Evolutionary conservation across 495 filamentous ascomycete genomes (phyloP).

Genomic region (Trypethelium eluteriae): DNA sequence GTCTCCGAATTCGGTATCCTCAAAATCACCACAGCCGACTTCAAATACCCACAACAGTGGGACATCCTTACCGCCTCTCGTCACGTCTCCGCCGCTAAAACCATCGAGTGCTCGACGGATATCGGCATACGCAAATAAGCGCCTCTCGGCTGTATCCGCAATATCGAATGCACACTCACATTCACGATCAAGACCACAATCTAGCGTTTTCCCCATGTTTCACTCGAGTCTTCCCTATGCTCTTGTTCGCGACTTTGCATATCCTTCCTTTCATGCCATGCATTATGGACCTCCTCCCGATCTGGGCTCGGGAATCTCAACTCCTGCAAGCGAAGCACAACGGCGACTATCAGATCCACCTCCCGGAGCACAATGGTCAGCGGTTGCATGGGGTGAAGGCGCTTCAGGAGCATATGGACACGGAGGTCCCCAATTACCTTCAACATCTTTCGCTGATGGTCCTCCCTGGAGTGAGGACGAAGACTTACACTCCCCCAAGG

Average conservation of each 20-base stretch:
- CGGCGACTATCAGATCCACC: slow-evolving; percentile 22
- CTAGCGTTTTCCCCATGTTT: slow-evolving; percentile 58
- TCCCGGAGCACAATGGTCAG: slow-evolving; percentile 18
- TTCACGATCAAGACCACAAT: slow-evolving; percentile 4
- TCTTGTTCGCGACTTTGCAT: slow-evolving; percentile 92
- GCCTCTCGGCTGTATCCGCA: slow-evolving; percentile 48
- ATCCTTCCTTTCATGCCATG: slow-evolving; percentile 69
- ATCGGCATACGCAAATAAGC: slow-evolving; percentile 59
- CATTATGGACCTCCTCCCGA: slow-evolving; percentile 90
- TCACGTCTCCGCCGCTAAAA: slow-evolving; percentile 52
- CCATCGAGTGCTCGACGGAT: slow-evolving; percentile 55
- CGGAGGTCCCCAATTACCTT: slow-evolving; percentile 56
- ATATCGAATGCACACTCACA: background rate
- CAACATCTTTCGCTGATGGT: slow-evolving; percentile 81
- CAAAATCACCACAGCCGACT: slow-evolving; percentile 41
- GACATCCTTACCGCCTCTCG: slow-evolving; percentile 54
- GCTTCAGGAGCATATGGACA: slow-evolving; percentile 18
- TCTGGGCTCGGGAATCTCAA: slow-evolving; percentile 65
- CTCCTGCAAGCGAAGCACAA: slow-evolving; percentile 70
- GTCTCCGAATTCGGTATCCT: slow-evolving; percentile 23
- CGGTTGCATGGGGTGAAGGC: slow-evolving; percentile 25
- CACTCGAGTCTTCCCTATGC: slow-evolving; percentile 84
- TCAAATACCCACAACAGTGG: slow-evolving; percentile 45
- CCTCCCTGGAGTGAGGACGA: slow-evolving; percentile 98
- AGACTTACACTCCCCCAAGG: slow-evolving; percentile 84